Evolutionary conservation across 257 asterid genomes (phyloP).

Genomic region (Solanum tarijense): DNA sequence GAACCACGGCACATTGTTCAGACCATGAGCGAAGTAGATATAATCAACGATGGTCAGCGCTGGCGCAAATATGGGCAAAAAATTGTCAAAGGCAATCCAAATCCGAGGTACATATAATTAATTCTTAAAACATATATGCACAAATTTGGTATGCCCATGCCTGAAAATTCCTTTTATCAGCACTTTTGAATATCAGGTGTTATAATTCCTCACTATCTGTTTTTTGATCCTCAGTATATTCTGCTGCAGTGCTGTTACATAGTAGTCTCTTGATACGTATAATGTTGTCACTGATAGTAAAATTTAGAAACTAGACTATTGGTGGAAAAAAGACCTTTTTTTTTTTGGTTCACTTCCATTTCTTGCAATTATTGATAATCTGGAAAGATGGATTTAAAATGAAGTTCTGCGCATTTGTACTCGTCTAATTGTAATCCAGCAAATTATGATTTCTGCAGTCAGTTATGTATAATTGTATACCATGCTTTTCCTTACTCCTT

Average conservation of each 20-base stretch:
- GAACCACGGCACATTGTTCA: conserved; percentile 68
- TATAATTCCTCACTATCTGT: neutral
- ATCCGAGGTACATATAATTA: conserved; percentile 62
- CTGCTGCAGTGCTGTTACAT: neutral
- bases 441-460: neutral
- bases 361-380: neutral
- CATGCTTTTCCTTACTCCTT: neutral
- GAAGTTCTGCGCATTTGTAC: neutral
- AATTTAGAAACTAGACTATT: neutral
- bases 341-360: neutral
- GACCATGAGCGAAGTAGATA: conserved; percentile 69
- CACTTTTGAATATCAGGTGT: neutral
- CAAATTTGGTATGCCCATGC: neutral
- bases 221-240: neutral
- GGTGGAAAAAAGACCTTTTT: neutral
- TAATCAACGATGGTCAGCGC: conserved; percentile 81
- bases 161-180: neutral
- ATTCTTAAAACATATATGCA: neutral
- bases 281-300: neutral
- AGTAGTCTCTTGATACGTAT: neutral
- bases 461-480: neutral
- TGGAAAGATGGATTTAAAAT: neutral
- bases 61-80: conserved; percentile 99
- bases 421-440: neutral
- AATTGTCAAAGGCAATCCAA: conserved; percentile 85